These are phyloP conservation scores for Ganoderma boninense DNA, from an alignment of 1,284 basidiomycete species.

Conservation along the genomic window DNA sequence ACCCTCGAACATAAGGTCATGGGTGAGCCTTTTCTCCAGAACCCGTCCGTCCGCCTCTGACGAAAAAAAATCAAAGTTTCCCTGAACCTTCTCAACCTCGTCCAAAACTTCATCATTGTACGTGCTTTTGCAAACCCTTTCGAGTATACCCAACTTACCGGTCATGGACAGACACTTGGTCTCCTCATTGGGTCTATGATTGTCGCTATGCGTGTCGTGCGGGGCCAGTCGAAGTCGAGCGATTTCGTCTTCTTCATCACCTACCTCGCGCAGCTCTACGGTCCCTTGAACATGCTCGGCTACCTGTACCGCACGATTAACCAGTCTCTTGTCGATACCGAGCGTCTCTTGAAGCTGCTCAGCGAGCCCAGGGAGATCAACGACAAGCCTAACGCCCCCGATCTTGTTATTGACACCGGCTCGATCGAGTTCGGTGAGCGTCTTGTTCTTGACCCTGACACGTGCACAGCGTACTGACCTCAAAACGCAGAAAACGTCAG, in stretches of 20 bases:
- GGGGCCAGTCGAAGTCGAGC: conserved; percentile 55
- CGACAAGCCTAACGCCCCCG: conserved; percentile 79
- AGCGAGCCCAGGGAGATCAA: conserved; percentile 84
- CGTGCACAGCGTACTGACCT: conserved; percentile 4
- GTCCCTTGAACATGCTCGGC: conserved; percentile 77
- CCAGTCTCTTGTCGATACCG: conserved; percentile 81
- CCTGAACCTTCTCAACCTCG: conserved; percentile 75
- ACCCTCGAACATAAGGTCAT: conserved; percentile 78
- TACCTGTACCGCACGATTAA: conserved; percentile 79
- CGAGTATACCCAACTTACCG: conserved; percentile 10
- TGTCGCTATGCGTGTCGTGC: conserved; percentile 72
- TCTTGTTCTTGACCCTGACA: background rate
- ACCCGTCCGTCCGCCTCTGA: background rate
- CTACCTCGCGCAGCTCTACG: conserved; percentile 82
- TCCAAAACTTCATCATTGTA: conserved; percentile 84
- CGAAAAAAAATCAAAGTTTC: conserved; percentile 58
- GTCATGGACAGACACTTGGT: conserved; percentile 62
- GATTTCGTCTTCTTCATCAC: conserved; percentile 84
- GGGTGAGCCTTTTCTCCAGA: conserved; percentile 47
- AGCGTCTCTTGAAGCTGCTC: conserved; percentile 77
- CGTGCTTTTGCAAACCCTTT: conserved; percentile 31
- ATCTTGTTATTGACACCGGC: conserved; percentile 76
- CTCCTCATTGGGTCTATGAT: conserved; percentile 83
- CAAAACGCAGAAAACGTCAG: conserved; percentile 69
- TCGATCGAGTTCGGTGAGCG: conserved; percentile 85